Evolutionary conservation across 176 grass and related monocot species (phyloP), one percentile per base, ranked within the genome.

Genomic region (Oryza punctata): DNA sequence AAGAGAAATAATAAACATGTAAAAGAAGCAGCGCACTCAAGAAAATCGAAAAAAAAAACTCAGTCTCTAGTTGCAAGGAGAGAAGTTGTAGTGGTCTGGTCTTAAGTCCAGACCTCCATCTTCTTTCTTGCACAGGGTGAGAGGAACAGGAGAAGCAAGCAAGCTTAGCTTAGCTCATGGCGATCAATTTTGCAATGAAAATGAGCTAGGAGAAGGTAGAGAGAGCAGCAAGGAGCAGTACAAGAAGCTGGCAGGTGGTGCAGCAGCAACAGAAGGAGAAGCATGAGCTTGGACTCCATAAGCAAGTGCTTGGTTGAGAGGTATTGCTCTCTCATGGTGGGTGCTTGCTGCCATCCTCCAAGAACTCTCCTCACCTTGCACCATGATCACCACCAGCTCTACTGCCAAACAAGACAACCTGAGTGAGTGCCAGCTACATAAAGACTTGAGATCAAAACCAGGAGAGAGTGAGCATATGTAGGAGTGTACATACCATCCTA

Each of bases 311-410:
- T 88, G 86, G 74, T 76, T 75, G 63, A 92, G 63, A 37, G 79
- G 73, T 47, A 82, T 63, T 5, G 76, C 85, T 69, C 69, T 78
- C 84, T 87, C 84, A 29, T 86, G 85, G 33, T 88, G 78, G 27
- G 49, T 60, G 73, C 87, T 84, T 61, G 57, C 57, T n/a, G 92
- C 89, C 94, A 96, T 96, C 83, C 69, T 50, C 92, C 87, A 91
- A 32, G 82, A 96, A 19, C 88, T 89, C 44, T 90, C 88, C 82
- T 95, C 90, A 46, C 86, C 90, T 32, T 75, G 74, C 75, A 90
- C 84, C 89, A 90, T 90, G 89, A 67, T 74, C 70, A 68, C 74
- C 41, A 46, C 74, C 30, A 46, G 61, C 79, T 86, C 88, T 83
- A 66, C 45, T 38, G 66, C 5, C n/a, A 84, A 87, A 29, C 8